These are phyloP conservation scores for Alternaria arborescens DNA, from an alignment of 2,329 filamentous ascomycete species.

Conservation along the genomic window DNA sequence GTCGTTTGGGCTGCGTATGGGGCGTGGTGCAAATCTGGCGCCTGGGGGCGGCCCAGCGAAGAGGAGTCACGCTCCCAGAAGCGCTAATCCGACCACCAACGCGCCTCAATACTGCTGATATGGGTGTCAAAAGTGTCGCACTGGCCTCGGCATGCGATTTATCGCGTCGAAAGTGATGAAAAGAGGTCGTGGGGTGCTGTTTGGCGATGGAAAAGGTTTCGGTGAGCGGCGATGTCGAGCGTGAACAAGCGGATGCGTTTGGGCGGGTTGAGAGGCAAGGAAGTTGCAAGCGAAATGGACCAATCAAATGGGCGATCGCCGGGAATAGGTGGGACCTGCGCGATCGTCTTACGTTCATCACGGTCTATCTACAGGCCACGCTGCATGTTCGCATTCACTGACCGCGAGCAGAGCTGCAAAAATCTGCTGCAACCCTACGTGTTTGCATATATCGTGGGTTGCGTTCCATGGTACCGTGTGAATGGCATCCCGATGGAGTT, in stretches of 20 bases:
- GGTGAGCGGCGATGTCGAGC: conserved; percentile 19
- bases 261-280: conserved; percentile 17
- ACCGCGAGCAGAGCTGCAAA: not conserved
- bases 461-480: conserved; percentile 17
- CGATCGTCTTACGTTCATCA: conserved; percentile 3
- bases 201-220: conserved; percentile 30
- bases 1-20: conserved; percentile 16
- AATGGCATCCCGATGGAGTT: conserved; percentile 12
- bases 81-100: conserved; percentile 34
- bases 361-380: not conserved
- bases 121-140: conserved; percentile 42
- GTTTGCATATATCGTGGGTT: conserved; percentile 7
- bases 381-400: not conserved
- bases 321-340: conserved; percentile 12
- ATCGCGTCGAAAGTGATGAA: conserved; percentile 34
- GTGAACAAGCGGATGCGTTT: conserved; percentile 19
- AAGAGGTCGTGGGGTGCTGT: conserved; percentile 22
- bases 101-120: conserved; percentile 40
- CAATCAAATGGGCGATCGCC: conserved; percentile 7
- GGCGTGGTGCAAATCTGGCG: conserved; percentile 30
- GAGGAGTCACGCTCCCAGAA: conserved; percentile 27
- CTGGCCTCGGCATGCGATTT: conserved; percentile 29
- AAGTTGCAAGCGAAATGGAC: conserved; percentile 15
- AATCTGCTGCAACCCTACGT: conserved; percentile 1
- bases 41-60: conserved; percentile 25